A percentile compares a stretch with the other conserved stretches of the same genome.
Conservation (phyloP, 2,329 filamentous ascomycete genomes). For the Alternaria metachromatica region DNA sequence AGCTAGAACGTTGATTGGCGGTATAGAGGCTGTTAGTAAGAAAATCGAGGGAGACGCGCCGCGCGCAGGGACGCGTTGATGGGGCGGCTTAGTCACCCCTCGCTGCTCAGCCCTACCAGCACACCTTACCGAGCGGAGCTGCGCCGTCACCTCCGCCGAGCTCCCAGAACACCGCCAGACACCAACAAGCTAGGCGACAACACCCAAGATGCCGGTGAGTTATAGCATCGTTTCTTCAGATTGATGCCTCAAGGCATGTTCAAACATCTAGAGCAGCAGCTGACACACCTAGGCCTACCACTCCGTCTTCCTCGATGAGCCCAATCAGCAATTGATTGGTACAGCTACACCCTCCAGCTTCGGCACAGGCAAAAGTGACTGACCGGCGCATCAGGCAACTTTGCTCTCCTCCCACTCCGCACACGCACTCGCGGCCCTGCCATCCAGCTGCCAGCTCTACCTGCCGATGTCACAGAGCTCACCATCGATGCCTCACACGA, state of each 20-base stretch:
- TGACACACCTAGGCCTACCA: conserved; percentile 79
- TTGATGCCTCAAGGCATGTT: background rate
- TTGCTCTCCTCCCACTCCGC: conserved; percentile 90
- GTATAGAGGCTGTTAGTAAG: background rate
- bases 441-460: conserved; percentile 73
- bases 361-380: background rate
- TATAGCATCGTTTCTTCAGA: rapidly evolving
- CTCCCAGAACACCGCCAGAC: conserved; percentile 28
- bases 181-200: conserved; percentile 22
- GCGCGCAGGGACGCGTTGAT: conserved; percentile 44
- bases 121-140: conserved; percentile 38
- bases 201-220: conserved; percentile 57
- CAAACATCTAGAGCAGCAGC: background rate
- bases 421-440: conserved; percentile 96
- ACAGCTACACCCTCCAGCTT: conserved; percentile 19
- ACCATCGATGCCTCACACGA: conserved; percentile 80
- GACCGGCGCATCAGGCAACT: conserved; percentile 69
- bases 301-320: conserved; percentile 90
- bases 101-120: conserved; percentile 43
- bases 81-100: conserved; percentile 40
- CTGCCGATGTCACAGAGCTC: conserved; percentile 61
- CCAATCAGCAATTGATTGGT: conserved; percentile 71
- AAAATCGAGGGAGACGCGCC: conserved; percentile 22
- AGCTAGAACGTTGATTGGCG: background rate
- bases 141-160: conserved; percentile 37